Conservation (phyloP, 2,329 filamentous ascomycete genomes). For the Cladophialophora carrionii region DNA sequence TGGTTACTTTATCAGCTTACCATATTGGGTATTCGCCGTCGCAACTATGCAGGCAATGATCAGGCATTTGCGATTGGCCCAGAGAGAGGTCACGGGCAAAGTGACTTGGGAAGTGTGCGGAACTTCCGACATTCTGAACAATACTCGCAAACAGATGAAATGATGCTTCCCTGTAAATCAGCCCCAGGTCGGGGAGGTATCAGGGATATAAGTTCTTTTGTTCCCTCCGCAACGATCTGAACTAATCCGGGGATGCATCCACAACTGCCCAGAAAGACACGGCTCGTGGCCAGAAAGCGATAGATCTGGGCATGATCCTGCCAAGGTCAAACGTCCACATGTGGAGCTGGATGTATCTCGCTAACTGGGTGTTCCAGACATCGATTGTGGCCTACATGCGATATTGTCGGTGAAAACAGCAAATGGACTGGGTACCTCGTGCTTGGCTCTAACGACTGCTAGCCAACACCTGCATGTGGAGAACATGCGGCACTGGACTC, state of each 20-base stretch:
- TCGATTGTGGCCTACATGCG: neutral
- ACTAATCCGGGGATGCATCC: conserved; percentile 9
- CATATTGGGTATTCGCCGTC: conserved; percentile 13
- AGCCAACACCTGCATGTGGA: conserved; percentile 9
- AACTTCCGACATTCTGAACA: conserved; percentile 13
- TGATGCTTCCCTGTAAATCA: neutral
- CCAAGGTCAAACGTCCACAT: conserved; percentile 1
- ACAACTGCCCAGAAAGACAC: neutral
- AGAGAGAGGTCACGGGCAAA: conserved; percentile 13
- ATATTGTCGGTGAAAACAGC: conserved; percentile 1
- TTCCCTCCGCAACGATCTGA: conserved; percentile 1
- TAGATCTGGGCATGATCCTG: neutral
- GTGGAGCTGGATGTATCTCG: conserved; percentile 2
- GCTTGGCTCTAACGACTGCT: neutral
- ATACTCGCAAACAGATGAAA: conserved; percentile 8
- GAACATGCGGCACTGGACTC: neutral
- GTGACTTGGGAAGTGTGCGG: conserved; percentile 17
- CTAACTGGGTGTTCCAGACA: neutral
- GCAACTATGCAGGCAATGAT: conserved; percentile 15
- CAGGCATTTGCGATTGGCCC: conserved; percentile 16
- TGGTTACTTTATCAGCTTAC: neutral
- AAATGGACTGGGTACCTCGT: conserved; percentile 4
- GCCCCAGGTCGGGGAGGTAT: neutral
- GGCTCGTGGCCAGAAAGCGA: neutral
- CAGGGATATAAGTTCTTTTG: conserved; percentile 7